Evolutionary conservation across 108 stramenopile species (phyloP).

Genomic region (Hondaea fermentalgiana): DNA sequence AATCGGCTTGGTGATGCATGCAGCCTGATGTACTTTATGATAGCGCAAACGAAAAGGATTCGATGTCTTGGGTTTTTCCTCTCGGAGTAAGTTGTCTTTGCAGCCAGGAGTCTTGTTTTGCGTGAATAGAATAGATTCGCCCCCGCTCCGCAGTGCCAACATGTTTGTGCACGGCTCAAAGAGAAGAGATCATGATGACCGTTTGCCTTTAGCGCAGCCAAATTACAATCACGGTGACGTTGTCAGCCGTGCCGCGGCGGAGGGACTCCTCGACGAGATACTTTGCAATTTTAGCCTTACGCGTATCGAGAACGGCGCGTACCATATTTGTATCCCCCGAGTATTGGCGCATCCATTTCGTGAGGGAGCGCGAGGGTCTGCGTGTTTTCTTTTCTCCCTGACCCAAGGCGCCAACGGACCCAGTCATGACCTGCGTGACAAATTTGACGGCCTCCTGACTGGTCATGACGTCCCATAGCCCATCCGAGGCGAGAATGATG

Average conservation of each 20-base stretch:
- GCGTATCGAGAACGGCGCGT: constrained; percentile 34
- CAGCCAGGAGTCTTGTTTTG: too few relatives aligned
- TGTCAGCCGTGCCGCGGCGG: constrained; percentile 41
- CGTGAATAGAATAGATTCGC: too few relatives aligned
- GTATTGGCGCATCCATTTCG: constrained; percentile 32
- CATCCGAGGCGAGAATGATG: constrained; percentile 74
- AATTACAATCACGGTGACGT: constrained; percentile 42
- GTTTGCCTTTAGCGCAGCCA: constrained; percentile 22
- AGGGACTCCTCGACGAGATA: constrained; percentile 47
- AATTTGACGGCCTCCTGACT: constrained; percentile 82
- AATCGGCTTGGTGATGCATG: too few relatives aligned
- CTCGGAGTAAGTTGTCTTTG: too few relatives aligned
- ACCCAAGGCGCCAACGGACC: constrained; percentile 27
- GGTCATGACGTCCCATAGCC: constrained; percentile 93
- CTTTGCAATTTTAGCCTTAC: constrained; percentile 48
- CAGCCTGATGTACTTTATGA: too few relatives aligned
- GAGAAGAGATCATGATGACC: too few relatives aligned
- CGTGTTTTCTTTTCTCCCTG: constrained; percentile 25
- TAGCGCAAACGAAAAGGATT: too few relatives aligned
- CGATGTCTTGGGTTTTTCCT: too few relatives aligned
- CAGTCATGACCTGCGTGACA: constrained; percentile 44
- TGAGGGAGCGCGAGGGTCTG: constrained; percentile 29
- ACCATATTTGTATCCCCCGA: constrained; percentile 40
- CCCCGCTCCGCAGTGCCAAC: too few relatives aligned
- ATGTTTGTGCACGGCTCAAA: too few relatives aligned